These are phyloP conservation scores for Ormosia emarginata DNA, from an alignment of 306 rosid species.

Conservation along the genomic window DNA sequence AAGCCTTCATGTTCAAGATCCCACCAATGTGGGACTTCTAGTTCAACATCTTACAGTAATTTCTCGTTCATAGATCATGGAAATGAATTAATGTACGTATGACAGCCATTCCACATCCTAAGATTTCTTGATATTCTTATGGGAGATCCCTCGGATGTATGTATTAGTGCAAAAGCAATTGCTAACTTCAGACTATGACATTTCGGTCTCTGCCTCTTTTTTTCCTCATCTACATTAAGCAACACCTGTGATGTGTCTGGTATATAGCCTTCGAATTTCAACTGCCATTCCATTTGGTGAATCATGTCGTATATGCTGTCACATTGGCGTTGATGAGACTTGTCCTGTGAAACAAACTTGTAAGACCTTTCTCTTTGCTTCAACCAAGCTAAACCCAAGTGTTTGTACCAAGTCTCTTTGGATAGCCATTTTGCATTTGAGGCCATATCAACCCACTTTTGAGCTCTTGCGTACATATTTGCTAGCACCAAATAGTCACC, in stretches of 20 bases:
- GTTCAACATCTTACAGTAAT: too few relatives aligned
- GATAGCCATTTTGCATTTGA: too few relatives aligned
- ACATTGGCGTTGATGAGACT: slow-evolving; percentile 43
- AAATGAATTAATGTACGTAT: slow-evolving; percentile 67
- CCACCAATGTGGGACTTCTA: too few relatives aligned
- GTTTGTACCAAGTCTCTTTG: slow-evolving; percentile 50
- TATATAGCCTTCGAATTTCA: slow-evolving; percentile 78
- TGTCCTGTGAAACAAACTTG: slow-evolving; percentile 83
- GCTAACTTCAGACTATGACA: slow-evolving; percentile 84
- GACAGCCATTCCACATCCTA: slow-evolving; percentile 87
- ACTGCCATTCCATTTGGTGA: slow-evolving; percentile 97
- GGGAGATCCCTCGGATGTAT: slow-evolving; percentile 59
- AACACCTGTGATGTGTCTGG: slow-evolving; percentile 73
- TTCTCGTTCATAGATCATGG: slow-evolving; percentile 59
- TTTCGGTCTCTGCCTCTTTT: slow-evolving; percentile 74
- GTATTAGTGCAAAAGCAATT: slow-evolving; percentile 72
- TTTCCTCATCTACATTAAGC: slow-evolving; percentile 73
- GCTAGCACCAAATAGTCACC: slow-evolving; percentile 71
- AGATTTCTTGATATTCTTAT: slow-evolving; percentile 71
- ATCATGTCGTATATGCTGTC: slow-evolving; percentile 54
- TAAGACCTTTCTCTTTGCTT: slow-evolving; percentile 54
- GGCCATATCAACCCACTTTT: slow-evolving; percentile 64
- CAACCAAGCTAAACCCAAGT: slow-evolving; percentile 72
- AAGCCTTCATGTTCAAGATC: too few relatives aligned
- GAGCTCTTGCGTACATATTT: slow-evolving; percentile 64